Conservation (phyloP, 1,284 basidiomycete species). For the Gomphus bonarii region DNA sequence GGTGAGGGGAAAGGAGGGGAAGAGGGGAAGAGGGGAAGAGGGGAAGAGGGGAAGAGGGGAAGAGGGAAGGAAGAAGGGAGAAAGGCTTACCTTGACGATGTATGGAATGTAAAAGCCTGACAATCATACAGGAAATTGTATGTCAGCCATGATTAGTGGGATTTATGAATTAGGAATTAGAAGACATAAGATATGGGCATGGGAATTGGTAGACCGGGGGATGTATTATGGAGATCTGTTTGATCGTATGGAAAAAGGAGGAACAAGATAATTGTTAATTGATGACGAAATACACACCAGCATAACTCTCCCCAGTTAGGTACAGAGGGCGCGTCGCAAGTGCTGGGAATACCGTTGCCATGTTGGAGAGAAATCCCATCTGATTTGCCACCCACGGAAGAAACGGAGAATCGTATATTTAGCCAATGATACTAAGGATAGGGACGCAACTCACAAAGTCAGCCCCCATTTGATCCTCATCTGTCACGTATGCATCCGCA, state of each 20-base stretch:
- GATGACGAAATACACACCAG: slow-evolving; percentile 33
- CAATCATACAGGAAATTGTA: background rate
- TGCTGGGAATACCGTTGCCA: slow-evolving; percentile 57
- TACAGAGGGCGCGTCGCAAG: slow-evolving; percentile 49
- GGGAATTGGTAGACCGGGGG: too few relatives aligned
- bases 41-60: background rate
- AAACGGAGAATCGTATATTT: background rate
- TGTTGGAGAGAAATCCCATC: slow-evolving; percentile 47
- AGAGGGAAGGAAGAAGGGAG: too few relatives aligned
- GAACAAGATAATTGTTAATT: too few relatives aligned
- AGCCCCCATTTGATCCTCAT: slow-evolving; percentile 53
- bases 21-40: background rate
- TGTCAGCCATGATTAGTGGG: background rate
- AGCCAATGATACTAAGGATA: background rate
- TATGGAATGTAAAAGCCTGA: background rate
- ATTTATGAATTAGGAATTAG: too few relatives aligned
- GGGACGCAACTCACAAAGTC: slow-evolving; percentile 43
- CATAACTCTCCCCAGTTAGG: slow-evolving; percentile 53
- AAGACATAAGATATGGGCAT: too few relatives aligned
- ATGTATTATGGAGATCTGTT: too few relatives aligned
- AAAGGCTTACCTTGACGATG: background rate
- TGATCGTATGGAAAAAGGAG: too few relatives aligned
- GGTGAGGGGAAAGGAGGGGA: background rate
- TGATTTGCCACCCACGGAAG: background rate
- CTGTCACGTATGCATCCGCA: slow-evolving; percentile 33